Base-by-base conservation (phyloP, 2,329 filamentous ascomycete species). In the Colletotrichum sp. region DNA sequence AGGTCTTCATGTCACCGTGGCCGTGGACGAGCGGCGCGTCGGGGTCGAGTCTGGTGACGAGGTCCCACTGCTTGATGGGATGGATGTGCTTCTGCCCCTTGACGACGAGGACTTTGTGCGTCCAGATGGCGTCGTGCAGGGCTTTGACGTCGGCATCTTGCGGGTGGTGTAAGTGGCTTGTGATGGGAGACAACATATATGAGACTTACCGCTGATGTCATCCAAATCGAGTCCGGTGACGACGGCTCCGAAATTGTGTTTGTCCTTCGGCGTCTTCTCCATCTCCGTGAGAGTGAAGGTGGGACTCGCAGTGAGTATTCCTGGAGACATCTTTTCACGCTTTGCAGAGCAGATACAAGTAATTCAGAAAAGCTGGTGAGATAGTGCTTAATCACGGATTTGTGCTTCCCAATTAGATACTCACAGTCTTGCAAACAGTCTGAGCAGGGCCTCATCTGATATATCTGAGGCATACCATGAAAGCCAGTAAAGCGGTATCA, bases 31-130 rank as follows among this genome's bases (percentile, higher is more conserved):
- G 79, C 3, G 83, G 82, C 10, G 86, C 85, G 7, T 81, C 74
- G 0, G 86, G 86, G 61, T 88, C 86, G 71, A 88, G 85, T 7
- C 85, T 82, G 7, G 82, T 84, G 13, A 88, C 84, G 3, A 88
- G 80, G 61, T 87, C 85, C 86, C 85, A 88, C 64, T 88, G 86
- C 78, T 87, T 87, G 43, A 81, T 81, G 4, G 86, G 86, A 10
- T 79, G 77, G 1, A 88, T 81, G 43, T 52, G 43, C n/a, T 52
- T 52, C 43, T 52, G 43, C 6, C 43, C 43, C 0, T 21, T 52
- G 43, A 52, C 43, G 43, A 52, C 43, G n/a, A 52, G 43, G 43
- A 52, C 43, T 52, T 52, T 52, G 10, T 52, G n/a, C 7, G 43
- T 52, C 43, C 43, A 52, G n/a, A 52, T 52, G 43, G 43, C 43